A percentile compares a stretch with the other conserved stretches of the same genome.
Conservation (phyloP, 1,284 basidiomycete genomes). For the Abortiporus biennis region DNA sequence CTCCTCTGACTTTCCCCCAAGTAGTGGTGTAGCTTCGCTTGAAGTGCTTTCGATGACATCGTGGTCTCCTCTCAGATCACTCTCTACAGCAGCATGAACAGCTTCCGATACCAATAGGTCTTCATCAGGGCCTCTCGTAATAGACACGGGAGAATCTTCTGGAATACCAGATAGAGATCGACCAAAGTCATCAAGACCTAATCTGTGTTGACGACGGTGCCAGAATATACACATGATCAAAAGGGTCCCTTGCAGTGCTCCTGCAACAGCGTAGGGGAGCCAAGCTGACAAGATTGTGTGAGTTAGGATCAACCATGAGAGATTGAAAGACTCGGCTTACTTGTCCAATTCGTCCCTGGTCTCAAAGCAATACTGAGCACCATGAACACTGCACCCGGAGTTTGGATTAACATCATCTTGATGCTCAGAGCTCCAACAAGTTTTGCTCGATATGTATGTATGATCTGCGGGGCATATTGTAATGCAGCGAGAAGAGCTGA, state of each 20-base stretch:
- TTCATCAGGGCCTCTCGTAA: constrained; percentile 13
- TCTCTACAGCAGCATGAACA: constrained; percentile 16
- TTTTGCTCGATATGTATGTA: constrained; percentile 71
- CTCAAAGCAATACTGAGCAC: constrained; percentile 79
- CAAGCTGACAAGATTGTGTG: constrained; percentile 46
- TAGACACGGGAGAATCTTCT: constrained; percentile 21
- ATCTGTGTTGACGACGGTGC: constrained; percentile 68
- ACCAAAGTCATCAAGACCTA: constrained; percentile 94
- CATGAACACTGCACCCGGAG: constrained; percentile 87
- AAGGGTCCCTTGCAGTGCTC: constrained; percentile 79
- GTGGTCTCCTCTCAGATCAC: constrained; percentile 15
- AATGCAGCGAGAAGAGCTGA: constrained; percentile 73
- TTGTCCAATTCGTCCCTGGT: constrained; percentile 85
- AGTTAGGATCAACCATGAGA: constrained; percentile 4
- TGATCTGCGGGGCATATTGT: constrained; percentile 87
- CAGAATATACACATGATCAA: constrained; percentile 78
- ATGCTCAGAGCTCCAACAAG: constrained; percentile 91
- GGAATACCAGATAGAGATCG: constrained; percentile 36
- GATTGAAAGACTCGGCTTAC: constrained; percentile 31
- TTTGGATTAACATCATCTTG: constrained; percentile 93
- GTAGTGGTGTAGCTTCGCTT: no score
- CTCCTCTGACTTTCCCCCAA: no score
- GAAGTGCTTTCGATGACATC: no score
- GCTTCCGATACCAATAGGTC: constrained; percentile 16
- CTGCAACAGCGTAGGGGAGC: constrained; percentile 83